Percentiles rank a stretch among this genome's conserved stretches.
Evolutionary conservation across 768 basidiomycete genomes (phyloP).

Genomic region (Cystofilobasidium bisporidii): DNA sequence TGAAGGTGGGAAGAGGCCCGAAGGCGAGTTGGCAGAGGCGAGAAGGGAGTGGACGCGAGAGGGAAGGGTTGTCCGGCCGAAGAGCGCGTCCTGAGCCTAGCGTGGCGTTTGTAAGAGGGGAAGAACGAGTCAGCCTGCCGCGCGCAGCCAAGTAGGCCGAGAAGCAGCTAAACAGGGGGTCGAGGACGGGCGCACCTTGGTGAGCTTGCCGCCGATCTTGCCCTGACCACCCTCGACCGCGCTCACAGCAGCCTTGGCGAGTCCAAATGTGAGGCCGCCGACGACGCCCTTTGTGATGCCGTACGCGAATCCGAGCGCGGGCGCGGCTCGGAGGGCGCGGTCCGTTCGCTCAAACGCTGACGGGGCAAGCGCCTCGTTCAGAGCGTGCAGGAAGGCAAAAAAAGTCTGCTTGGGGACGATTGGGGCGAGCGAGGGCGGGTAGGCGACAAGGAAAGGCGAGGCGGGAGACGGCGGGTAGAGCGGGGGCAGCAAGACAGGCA

Average conservation of each 20-base stretch:
- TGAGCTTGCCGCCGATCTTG: not conserved
- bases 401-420: not conserved
- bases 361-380: not conserved
- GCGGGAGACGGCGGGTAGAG: not conserved
- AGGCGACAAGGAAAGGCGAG: not conserved
- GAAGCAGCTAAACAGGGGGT: no score
- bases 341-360: not conserved
- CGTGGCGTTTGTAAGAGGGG: no score
- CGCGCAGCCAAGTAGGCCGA: no score
- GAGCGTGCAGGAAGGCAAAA: not conserved
- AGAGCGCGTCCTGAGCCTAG: not conserved
- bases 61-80: not conserved
- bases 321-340: not conserved
- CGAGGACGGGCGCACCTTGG: not conserved
- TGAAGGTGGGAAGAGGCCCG: not conserved
- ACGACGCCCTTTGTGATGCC: not conserved
- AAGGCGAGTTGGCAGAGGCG: not conserved
- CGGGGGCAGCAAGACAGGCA: not conserved
- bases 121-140: no score
- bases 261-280: not conserved
- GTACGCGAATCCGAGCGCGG: not conserved
- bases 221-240: not conserved
- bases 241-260: not conserved
- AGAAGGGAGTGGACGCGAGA: not conserved
- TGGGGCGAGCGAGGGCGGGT: not conserved